Evolutionary conservation across 2,329 filamentous ascomycete species (phyloP), one percentile per base, ranked within the genome.

Genomic region (Ceratocystiopsis sp.): DNA sequence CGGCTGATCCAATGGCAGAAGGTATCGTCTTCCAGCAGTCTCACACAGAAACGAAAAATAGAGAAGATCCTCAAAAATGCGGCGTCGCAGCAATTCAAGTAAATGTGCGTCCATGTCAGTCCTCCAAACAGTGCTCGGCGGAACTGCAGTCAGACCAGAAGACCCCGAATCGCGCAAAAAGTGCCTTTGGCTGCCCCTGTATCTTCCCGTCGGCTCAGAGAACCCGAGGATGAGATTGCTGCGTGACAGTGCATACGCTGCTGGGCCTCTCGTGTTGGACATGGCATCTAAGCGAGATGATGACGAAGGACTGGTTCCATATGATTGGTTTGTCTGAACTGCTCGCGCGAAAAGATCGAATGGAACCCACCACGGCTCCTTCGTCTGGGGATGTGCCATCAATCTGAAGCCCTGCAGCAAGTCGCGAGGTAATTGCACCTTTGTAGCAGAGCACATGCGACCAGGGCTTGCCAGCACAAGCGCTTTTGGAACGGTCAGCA

Each of bases 321-420:
- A 21, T 7, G 19, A 7, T 21, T 4, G 19, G 19, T 21, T 21
- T 21, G 19, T 21, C 19, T 7, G 19, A 21, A 21, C 19, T 21
- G 19, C 18, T 4, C 11, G 37, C 33, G 29, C 36, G 10, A 13
- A 36, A 8, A 52, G 45, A 17, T 43, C 47, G 11, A 46, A 32
- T 0, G 77, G 78, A 15, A 75, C 61, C 55, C 68, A 72, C 72
- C 73, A 82, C 0, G 68, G 61, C 2, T 60, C 51, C 0, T 57
- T 53, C 0, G 69, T 73, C 11, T 65, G 59, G 0, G 77, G 76
- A 44, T 80, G 68, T 1, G 60, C 53, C 13, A 75, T 60, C 2
- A 75, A 52, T 25, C 68, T 65, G 46, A 84, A 76, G 32, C 71
- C 63, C 43, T 80, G 71, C 5, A 84, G 60, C 54, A 84, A 80